Conservation (phyloP, 805 yeast species). For the Hyphopichia homilentoma region DNA sequence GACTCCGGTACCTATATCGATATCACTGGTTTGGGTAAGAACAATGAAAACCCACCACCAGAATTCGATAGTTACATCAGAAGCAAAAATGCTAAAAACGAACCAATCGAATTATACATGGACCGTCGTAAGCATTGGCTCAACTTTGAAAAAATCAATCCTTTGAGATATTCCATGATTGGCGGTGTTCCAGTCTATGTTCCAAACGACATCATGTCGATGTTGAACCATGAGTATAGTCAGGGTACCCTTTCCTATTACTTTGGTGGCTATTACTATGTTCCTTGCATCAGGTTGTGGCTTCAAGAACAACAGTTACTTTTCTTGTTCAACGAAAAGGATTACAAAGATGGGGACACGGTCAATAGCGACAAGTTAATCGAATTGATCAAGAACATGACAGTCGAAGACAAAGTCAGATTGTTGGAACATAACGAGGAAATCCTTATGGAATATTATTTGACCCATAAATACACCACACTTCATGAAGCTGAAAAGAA, state of each 20-base stretch:
- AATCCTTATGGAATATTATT: conserved; percentile 22
- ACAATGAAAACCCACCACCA: conserved; percentile 16
- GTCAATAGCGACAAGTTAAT: conserved; percentile 10
- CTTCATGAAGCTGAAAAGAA: conserved; percentile 21
- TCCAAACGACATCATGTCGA: conserved; percentile 23
- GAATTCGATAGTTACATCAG: conserved; percentile 15
- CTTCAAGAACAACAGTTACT: conserved; percentile 10
- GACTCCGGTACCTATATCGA: conserved; percentile 56
- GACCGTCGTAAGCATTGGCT: conserved; percentile 33
- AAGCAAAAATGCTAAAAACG: conserved; percentile 14
- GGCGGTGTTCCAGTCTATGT: conserved; percentile 47
- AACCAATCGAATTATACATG: conserved; percentile 22
- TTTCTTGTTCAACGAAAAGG: conserved; percentile 11
- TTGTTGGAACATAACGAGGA: conserved; percentile 18
- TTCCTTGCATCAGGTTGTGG: conserved; percentile 22
- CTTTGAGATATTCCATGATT: conserved; percentile 48
- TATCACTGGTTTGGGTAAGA: conserved; percentile 40
- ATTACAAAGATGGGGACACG: conserved; percentile 9
- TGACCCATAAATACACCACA: conserved; percentile 20
- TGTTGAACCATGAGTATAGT: conserved; percentile 24
- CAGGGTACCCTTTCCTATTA: conserved; percentile 18
- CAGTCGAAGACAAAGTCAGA: conserved; percentile 18
- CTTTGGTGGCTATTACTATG: conserved; percentile 19
- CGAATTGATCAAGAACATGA: conserved; percentile 10
- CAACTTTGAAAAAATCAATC: conserved; percentile 39